Evolutionary conservation across 2,329 filamentous ascomycete species (phyloP).

Genomic region (Stylonectria norvegica): DNA sequence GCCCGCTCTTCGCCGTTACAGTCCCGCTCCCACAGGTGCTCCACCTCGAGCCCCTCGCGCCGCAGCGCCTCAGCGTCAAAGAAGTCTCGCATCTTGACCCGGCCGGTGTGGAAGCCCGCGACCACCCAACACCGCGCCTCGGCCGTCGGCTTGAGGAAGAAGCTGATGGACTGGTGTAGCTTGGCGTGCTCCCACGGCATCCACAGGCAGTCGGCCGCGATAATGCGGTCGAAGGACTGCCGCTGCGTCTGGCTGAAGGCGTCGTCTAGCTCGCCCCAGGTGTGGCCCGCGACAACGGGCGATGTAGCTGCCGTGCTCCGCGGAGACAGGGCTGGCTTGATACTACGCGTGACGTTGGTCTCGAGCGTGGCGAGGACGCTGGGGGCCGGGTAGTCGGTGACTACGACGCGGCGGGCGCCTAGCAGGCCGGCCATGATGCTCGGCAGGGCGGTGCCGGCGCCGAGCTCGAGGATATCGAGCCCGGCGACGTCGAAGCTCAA

Average conservation of each 20-base stretch:
- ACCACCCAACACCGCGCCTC: slow-evolving; percentile 60
- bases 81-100: slow-evolving; percentile 62
- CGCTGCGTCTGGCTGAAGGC: slow-evolving; percentile 27
- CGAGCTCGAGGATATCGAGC: slow-evolving; percentile 59
- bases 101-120: slow-evolving; percentile 69
- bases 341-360: slow-evolving; percentile 54
- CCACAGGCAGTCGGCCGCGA: slow-evolving; percentile 74
- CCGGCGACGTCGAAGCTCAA: slow-evolving; percentile 46
- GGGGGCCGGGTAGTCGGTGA: slow-evolving; percentile 66
- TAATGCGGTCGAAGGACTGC: slow-evolving; percentile 55
- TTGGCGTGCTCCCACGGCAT: slow-evolving; percentile 71
- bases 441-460: slow-evolving; percentile 60
- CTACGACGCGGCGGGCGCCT: slow-evolving; percentile 49
- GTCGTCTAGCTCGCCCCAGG: slow-evolving; percentile 56
- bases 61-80: slow-evolving; percentile 49
- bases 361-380: slow-evolving; percentile 57
- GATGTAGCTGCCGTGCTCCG: slow-evolving; percentile 14
- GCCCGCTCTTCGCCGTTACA: slow-evolving; percentile 59
- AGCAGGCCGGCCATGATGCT: slow-evolving; percentile 48
- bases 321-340: slow-evolving; percentile 35
- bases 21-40: slow-evolving; percentile 67
- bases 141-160: slow-evolving; percentile 50
- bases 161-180: slow-evolving; percentile 57
- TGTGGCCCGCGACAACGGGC: slow-evolving; percentile 55
- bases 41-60: slow-evolving; percentile 54